A percentile compares a stretch with the other conserved stretches of the same genome.
Evolutionary conservation across 2,329 filamentous ascomycete species (phyloP).

Genomic region (Sclerotinia borealis): DNA sequence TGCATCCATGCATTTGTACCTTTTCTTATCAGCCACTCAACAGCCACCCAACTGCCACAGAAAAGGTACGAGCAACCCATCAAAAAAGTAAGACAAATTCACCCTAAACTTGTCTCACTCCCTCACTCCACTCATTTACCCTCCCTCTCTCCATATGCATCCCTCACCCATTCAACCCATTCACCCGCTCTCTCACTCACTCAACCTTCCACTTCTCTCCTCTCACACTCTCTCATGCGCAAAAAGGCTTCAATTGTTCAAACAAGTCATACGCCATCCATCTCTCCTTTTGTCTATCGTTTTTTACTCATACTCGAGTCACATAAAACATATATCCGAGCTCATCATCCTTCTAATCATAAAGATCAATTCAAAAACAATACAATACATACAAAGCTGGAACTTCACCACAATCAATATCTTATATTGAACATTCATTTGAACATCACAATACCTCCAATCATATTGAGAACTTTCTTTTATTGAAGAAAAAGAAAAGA

Average conservation of each 20-base stretch:
- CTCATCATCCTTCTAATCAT: neutral
- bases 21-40: neutral
- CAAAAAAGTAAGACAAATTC: neutral
- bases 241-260: neutral
- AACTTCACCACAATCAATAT: neutral
- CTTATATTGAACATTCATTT: neutral
- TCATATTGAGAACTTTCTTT: neutral
- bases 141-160: neutral
- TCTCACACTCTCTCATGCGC: neutral
- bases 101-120: constrained; percentile 1
- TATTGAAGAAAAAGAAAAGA: neutral
- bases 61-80: neutral
- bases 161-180: neutral
- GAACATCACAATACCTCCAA: neutral
- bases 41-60: constrained; percentile 1
- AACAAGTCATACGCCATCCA: neutral
- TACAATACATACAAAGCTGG: neutral
- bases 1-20: neutral
- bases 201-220: neutral
- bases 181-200: neutral
- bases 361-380: neutral
- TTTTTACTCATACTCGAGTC: too few relatives aligned
- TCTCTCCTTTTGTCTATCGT: neutral
- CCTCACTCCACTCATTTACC: neutral
- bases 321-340: neutral